Evolutionary conservation across 1,284 basidiomycete species (phyloP), one percentile per base, ranked within the genome.

Genomic region (Cryptococcus depauperatus): DNA sequence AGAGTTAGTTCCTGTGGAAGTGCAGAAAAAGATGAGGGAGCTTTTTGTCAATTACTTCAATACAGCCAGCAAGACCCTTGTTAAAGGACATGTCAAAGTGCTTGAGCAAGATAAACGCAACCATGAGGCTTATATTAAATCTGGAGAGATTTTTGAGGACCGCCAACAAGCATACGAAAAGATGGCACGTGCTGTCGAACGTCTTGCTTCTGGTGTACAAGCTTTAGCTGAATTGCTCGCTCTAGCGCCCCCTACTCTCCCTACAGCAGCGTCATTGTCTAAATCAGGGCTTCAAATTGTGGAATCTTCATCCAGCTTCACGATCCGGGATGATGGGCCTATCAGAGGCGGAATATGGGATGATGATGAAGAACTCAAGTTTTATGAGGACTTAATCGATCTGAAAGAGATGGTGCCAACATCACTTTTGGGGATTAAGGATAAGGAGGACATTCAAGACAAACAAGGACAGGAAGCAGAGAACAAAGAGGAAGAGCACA

Each of bases 131-230:
- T 98, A 98, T 67, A 97, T 98, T 60, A 85, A 89, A 30, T 96
- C 90, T 1, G 93, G 93, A 21, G 92, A 98, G 71, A 96, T 99
- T 55, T 98, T 99, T 58, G 95, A 99, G 66, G 95, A 99, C 69
- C 82, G 95, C 16, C 91, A 97, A 66, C 91, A 98, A 69, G 87
- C 85, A 11, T 98, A 97, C 66, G 95, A 99, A 73, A 92, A 90
- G 72, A 92, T 96, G 85, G 89, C 90, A 11, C 91, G 88, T 67
- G 79, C 81, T 28, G 95, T 96, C 59, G 93, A 98, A 71, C 88
- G 91, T 50, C 73, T 96, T 14, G 78, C 90, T 37, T 75, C 82
- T 11, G 87, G 81, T 54, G 89, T 90, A 45, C 87, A 91, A 68
- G 81, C 86, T 35, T 76, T 98, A 18, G 91, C 95, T 0, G 93